Evolutionary conservation across 352 stramenopile species (phyloP), one percentile per base, ranked within the genome.

Genomic region (Aphanomyces euteiches): DNA sequence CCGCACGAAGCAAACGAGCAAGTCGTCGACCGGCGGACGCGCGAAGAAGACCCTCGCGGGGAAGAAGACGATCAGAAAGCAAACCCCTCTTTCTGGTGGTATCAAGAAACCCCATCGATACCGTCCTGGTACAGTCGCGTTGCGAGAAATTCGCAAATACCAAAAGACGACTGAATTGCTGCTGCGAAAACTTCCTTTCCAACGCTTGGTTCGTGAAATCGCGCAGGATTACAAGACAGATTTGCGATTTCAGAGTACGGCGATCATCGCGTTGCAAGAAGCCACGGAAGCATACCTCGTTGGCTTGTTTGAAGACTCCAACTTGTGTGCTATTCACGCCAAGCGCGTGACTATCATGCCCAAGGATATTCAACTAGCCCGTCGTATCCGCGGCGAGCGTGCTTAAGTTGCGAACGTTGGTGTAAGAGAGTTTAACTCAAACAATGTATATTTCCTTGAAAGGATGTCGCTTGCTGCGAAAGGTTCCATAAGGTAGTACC

Each of bases 271-370:
- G 28, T 81, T 97, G 45, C 90, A 98, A 83, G 89, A 97, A 78
- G 89, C 92, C 47, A 85, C 90, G 28, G 93, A 98, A 78, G 92
- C 92, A 39, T 98, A 98, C 79, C 85, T 98, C 12, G 90, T 98
- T 19, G 90, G 90, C 39, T 85, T 98, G 47, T 98, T 98, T 68
- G 94, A 98, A 76, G 92, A 98, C 79, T 97, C 92, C 56, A 98
- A 98, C 84, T 77, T 98, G 56, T 97, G 90, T 76, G 93, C 94
- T 65, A 98, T 98, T 74, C 94, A 98, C 80, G 95, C 93, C 72
- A 98, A 98, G 78, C 89, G 95, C 53, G 91, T 98, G 34, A 98
- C 94, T 19, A 98, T 98, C 79, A 98, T 98, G 93, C 94, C 95
- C 47, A 98, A 97, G 83, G 95, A 98, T 77, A 98, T 98, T 56